Evolutionary conservation across 345 rosid species (phyloP).

Genomic region (Salix caprea): DNA sequence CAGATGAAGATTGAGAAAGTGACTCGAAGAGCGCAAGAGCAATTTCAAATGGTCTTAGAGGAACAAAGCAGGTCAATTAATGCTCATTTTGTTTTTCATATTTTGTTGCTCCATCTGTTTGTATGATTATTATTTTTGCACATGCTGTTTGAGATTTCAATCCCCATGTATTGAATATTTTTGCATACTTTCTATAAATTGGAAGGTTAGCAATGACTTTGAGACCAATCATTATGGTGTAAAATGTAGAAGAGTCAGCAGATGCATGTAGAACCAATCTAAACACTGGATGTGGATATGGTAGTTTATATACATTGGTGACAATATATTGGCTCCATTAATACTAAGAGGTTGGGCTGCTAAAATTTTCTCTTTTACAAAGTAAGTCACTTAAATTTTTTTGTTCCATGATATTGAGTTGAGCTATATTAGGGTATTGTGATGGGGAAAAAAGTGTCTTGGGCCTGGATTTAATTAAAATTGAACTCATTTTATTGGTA

Average conservation of each 20-base stretch:
- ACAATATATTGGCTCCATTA: neutral
- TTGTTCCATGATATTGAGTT: no score
- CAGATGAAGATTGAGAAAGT: conserved; percentile 93
- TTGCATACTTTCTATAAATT: neutral
- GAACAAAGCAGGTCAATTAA: conserved; percentile 78
- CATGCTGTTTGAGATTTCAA: neutral
- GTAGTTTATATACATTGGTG: neutral
- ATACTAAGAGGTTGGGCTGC: no score
- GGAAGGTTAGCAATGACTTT: neutral
- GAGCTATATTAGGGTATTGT: no score
- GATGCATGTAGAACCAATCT: neutral
- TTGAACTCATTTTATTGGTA: no score
- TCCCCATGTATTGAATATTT: neutral
- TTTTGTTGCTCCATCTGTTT: conserved; percentile 10
- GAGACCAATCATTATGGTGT: neutral
- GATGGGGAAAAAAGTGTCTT: no score
- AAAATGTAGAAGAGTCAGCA: neutral
- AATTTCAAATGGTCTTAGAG: conserved; percentile 87
- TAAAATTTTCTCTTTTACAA: no score
- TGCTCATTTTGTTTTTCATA: neutral
- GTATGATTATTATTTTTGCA: neutral
- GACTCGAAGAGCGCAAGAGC: conserved; percentile 96
- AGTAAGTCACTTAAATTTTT: no score
- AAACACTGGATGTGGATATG: neutral
- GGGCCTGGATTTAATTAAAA: no score